phyloP scores from a whole-genome alignment of 2,329 filamentous ascomycete species.

The Lecanicillium sp. region DNA sequence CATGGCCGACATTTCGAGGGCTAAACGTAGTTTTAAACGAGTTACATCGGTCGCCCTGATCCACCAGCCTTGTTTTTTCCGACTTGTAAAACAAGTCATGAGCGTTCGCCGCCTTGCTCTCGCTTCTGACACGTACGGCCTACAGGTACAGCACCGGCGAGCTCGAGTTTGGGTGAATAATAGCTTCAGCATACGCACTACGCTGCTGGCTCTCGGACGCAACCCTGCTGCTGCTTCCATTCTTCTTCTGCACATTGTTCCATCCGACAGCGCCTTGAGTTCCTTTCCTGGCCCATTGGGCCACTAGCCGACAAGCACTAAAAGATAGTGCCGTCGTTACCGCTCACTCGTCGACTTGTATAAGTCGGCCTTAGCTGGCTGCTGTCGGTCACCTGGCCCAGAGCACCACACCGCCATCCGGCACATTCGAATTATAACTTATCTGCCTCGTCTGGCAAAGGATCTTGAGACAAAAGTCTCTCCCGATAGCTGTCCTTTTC shows the following conservation, averaged over 20 bases:
- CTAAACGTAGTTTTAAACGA: conserved; percentile 10
- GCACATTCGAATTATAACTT: conserved; percentile 12
- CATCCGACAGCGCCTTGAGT: conserved; percentile 7
- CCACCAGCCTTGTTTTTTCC: conserved; percentile 10
- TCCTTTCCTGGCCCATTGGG: conserved; percentile 13
- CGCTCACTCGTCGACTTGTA: conserved; percentile 11
- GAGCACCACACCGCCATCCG: conserved; percentile 13
- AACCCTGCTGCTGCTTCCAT: conserved; percentile 7
- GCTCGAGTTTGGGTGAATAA: no score
- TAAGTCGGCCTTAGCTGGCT: conserved; percentile 13
- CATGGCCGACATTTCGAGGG: conserved; percentile 1
- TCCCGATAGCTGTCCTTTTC: conserved; percentile 3
- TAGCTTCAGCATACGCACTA: neutral
- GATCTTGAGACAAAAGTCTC: no score
- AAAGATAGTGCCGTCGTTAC: conserved; percentile 14
- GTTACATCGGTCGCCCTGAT: conserved; percentile 9
- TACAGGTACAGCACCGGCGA: no score
- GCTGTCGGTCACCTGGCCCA: conserved; percentile 13
- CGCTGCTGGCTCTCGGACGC: conserved; percentile 3
- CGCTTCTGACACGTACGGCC: no score
- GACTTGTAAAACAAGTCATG: conserved; percentile 11
- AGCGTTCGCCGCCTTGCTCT: no score
- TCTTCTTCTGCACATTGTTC: conserved; percentile 7
- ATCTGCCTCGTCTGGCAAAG: conserved; percentile 2
- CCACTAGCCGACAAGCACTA: conserved; percentile 12